Conservation (phyloP, 2,329 filamentous ascomycete species). For the Chrysoporthe austroafricana region DNA sequence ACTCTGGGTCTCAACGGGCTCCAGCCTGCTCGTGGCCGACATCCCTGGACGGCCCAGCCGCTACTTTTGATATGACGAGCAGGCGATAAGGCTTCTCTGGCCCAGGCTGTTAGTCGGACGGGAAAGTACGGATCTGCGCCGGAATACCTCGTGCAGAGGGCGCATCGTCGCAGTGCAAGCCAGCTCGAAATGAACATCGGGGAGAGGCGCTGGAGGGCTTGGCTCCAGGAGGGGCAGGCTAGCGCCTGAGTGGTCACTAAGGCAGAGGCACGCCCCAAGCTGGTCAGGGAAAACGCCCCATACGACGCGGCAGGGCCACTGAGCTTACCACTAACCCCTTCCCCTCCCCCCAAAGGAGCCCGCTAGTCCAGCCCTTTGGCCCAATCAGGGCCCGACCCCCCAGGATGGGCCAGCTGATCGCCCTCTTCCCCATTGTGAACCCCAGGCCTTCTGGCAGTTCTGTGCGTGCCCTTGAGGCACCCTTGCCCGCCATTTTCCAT, state of each 20-base stretch:
- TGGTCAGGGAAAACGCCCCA: not conserved
- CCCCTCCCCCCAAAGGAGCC: not conserved
- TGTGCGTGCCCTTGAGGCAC: not conserved
- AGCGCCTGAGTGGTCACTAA: conserved; percentile 4
- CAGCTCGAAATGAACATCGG: not conserved
- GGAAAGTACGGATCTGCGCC: too few species aligned
- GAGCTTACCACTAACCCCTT: not conserved
- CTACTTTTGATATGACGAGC: not conserved
- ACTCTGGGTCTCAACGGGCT: not conserved
- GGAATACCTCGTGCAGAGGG: not conserved
- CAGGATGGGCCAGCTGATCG: conserved; percentile 24
- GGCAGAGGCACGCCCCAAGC: not conserved
- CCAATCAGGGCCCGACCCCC: conserved; percentile 34
- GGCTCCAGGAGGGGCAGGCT: not conserved
- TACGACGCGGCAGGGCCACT: not conserved
- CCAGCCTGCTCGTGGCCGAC: not conserved
- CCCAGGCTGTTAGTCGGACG: too few species aligned
- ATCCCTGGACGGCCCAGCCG: not conserved
- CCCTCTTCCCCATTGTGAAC: conserved; percentile 7
- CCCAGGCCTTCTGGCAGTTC: conserved; percentile 11
- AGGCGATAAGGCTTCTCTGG: not conserved
- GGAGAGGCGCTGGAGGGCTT: not conserved
- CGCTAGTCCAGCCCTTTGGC: conserved; percentile 7
- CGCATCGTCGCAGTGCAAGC: not conserved
- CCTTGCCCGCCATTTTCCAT: not conserved